Conservation (phyloP, 805 yeast species). For the Schwanniomyces polymorphus region DNA sequence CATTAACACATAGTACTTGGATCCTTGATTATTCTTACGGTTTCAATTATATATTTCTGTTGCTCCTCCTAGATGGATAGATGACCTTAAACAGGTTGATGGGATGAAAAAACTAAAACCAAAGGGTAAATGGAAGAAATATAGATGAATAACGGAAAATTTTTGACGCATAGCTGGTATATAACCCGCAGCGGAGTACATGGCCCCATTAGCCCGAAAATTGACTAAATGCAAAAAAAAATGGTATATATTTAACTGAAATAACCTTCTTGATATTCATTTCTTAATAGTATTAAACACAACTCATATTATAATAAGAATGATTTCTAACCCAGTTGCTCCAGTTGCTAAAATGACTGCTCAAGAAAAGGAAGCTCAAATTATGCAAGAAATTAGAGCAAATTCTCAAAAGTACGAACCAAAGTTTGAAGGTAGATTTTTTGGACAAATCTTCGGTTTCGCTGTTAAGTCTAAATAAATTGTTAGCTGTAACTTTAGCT, state of each 20-base stretch:
- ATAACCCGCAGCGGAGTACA: neutral
- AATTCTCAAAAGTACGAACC: constrained; percentile 33
- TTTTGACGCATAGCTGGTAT: neutral
- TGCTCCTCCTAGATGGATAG: too few relatives aligned
- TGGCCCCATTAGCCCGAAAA: neutral
- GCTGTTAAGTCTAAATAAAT: constrained; percentile 12
- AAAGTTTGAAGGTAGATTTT: constrained; percentile 40
- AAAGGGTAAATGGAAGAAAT: neutral
- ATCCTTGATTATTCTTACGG: too few relatives aligned
- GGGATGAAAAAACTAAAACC: neutral
- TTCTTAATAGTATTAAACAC: neutral
- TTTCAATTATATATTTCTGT: too few relatives aligned
- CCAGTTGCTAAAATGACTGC: constrained; percentile 27
- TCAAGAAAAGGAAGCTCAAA: constrained; percentile 45
- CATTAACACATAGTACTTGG: too few relatives aligned
- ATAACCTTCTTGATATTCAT: neutral
- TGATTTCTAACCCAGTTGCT: neutral
- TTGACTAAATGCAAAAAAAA: neutral
- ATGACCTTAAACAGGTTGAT: too few relatives aligned
- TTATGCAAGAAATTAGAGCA: constrained; percentile 45
- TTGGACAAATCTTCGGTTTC: constrained; percentile 43
- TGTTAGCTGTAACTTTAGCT: neutral
- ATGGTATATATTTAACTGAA: neutral
- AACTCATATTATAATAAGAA: neutral
- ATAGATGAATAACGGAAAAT: neutral